A percentile compares a stretch with the other conserved stretches of the same genome.
phyloP scores from a whole-genome alignment of 305 asterid genomes.

The Fraxinus dipetala region DNA sequence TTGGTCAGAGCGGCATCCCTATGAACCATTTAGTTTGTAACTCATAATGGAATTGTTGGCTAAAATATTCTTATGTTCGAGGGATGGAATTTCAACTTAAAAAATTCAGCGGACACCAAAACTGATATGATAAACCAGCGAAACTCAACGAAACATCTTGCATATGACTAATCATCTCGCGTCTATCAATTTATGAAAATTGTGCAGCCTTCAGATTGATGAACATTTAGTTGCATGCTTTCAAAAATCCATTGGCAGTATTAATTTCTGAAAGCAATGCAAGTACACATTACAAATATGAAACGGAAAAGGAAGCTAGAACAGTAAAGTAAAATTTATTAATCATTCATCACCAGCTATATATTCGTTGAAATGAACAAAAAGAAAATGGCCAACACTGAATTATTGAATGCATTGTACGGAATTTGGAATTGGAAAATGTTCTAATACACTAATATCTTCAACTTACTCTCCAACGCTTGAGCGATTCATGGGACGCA shows the following conservation, averaged over 20 bases:
- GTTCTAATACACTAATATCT: not conserved
- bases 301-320: not conserved
- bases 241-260: not conserved
- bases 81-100: not conserved
- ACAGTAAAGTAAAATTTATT: not conserved
- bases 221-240: not conserved
- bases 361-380: not conserved
- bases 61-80: not conserved
- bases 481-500: constrained; percentile 63
- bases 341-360: not conserved
- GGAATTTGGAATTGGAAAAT: not conserved
- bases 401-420: not conserved
- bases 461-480: constrained; percentile 78
- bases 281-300: not conserved
- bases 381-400: not conserved
- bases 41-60: not conserved
- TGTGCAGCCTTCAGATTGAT: not conserved
- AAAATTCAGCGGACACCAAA: not conserved
- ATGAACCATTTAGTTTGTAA: not conserved
- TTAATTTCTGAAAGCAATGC: not conserved
- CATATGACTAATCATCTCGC: not conserved
- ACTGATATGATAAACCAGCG: not conserved
- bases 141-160: not conserved
- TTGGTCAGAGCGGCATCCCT: not conserved
- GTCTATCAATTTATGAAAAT: not conserved